Conservation (phyloP, 805 yeast genomes). For the Candida nonsorbophila region DNA sequence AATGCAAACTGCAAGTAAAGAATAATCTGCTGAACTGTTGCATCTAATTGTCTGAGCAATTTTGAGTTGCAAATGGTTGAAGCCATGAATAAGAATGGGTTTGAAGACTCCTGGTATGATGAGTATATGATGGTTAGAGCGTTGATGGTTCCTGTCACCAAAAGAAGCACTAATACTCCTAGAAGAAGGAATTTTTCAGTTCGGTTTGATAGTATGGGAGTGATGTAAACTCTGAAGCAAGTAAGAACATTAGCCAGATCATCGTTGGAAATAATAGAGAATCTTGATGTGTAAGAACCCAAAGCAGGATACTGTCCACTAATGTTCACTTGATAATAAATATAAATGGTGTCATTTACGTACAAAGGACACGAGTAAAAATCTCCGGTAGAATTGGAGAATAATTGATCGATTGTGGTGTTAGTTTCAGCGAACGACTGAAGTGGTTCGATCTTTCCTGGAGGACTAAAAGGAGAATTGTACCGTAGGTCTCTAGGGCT, state of each 20-base stretch:
- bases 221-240: slow-evolving; percentile 43
- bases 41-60: slow-evolving; percentile 50
- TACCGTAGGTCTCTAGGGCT: not conserved
- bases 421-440: slow-evolving; percentile 10
- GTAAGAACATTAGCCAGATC: slow-evolving; percentile 33
- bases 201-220: slow-evolving; percentile 35
- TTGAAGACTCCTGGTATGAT: slow-evolving; percentile 54
- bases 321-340: slow-evolving; percentile 36
- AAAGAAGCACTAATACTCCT: slow-evolving; percentile 33
- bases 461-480: not conserved
- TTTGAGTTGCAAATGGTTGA: slow-evolving; percentile 57
- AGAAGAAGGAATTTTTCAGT: slow-evolving; percentile 30
- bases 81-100: slow-evolving; percentile 47
- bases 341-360: slow-evolving; percentile 28
- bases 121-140: slow-evolving; percentile 39
- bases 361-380: slow-evolving; percentile 31
- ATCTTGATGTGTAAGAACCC: slow-evolving; percentile 41
- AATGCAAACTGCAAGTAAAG: slow-evolving; percentile 56
- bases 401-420: slow-evolving; percentile 13
- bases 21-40: slow-evolving; percentile 44
- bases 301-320: slow-evolving; percentile 32
- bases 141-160: slow-evolving; percentile 37
- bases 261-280: slow-evolving; percentile 39
- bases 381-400: slow-evolving; percentile 20
- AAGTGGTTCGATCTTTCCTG: not conserved